These are phyloP conservation scores for Orobanche coerulescens DNA, from an alignment of 257 asterid species.

Conservation along the genomic window DNA sequence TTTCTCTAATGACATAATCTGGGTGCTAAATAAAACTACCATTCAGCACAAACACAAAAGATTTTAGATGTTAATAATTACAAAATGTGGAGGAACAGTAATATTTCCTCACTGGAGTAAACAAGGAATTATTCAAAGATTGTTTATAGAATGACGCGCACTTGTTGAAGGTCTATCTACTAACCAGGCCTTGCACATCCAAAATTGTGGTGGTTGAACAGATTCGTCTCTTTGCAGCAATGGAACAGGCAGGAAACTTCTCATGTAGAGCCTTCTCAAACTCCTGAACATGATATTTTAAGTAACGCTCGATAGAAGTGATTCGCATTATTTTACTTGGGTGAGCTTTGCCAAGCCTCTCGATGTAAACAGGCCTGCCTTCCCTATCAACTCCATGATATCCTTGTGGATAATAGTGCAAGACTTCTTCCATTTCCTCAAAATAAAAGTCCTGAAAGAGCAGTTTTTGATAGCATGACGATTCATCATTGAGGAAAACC, in stretches of 20 bases:
- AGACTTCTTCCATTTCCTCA: conserved; percentile 79
- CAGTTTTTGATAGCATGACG: background rate
- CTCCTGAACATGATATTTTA: conserved; percentile 90
- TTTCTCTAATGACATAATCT: background rate
- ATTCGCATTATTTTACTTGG: conserved; percentile 74
- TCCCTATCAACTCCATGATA: conserved; percentile 96
- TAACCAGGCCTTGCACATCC: conserved; percentile 96
- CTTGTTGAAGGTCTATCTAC: conserved; percentile 24
- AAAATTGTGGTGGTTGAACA: conserved; percentile 75
- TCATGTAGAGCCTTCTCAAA: conserved; percentile 76
- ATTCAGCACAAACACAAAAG: background rate
- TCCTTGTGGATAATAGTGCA: conserved; percentile 95
- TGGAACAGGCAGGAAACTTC: conserved; percentile 95
- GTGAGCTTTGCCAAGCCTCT: conserved; percentile 88
- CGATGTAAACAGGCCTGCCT: conserved; percentile 95
- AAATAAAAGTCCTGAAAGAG: conserved; percentile 68
- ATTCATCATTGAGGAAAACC: background rate
- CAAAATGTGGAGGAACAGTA: background rate
- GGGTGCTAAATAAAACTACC: background rate
- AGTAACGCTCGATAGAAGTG: conserved; percentile 68
- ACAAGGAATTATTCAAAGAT: background rate
- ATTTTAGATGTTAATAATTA: background rate
- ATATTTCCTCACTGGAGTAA: background rate
- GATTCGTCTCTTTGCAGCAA: conserved; percentile 77
- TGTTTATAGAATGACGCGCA: background rate